phyloP scores from a whole-genome alignment of 805 yeast genomes.

The Candida lessepsii region DNA sequence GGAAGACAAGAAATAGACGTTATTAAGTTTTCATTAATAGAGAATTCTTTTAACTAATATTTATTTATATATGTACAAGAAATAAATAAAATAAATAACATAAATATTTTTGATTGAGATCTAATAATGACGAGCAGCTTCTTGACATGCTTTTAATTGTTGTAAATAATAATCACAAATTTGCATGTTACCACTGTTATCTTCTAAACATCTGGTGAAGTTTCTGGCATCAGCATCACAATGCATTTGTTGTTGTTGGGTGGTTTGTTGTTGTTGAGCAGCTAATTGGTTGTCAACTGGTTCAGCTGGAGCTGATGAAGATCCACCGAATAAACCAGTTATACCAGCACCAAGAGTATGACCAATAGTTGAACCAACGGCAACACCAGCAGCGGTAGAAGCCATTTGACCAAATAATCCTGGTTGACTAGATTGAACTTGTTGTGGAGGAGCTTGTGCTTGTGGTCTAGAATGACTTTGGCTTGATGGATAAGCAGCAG shows the following conservation, averaged over 20 bases:
- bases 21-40: too few relatives aligned
- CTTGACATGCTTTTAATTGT: constrained; percentile 96
- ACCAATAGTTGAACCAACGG: constrained; percentile 96
- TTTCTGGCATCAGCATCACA: constrained; percentile 94
- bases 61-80: constrained; percentile 8
- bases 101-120: neutral
- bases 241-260: constrained; percentile 46
- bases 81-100: constrained; percentile 7
- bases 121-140: constrained; percentile 81
- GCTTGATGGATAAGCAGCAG: constrained; percentile 66
- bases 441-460: constrained; percentile 50
- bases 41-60: too few relatives aligned
- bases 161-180: constrained; percentile 95
- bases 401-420: constrained; percentile 98
- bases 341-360: constrained; percentile 96
- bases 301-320: constrained; percentile 50
- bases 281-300: constrained; percentile 38
- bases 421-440: constrained; percentile 52
- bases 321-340: constrained; percentile 84
- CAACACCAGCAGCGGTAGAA: constrained; percentile 98
- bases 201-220: constrained; percentile 93
- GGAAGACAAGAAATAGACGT: constrained; percentile 6
- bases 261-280: constrained; percentile 31
- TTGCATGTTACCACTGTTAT: constrained; percentile 93
- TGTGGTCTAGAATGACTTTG: constrained; percentile 41